These are phyloP conservation scores for Aspergillus viridinutans DNA, from an alignment of 2,329 filamentous ascomycete genomes.

Conservation along the genomic window DNA sequence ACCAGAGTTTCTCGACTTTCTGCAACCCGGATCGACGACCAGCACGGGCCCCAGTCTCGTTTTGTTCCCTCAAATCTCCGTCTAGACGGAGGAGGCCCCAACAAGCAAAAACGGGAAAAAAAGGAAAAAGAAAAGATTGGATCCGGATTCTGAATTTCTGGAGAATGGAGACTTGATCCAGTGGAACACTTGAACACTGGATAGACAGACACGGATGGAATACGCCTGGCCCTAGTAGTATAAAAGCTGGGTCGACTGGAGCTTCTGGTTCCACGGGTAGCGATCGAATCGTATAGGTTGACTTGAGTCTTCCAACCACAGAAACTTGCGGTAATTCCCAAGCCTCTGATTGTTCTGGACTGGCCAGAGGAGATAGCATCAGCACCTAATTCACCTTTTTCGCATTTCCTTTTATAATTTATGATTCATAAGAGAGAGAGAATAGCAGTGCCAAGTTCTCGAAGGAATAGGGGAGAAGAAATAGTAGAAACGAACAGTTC, in stretches of 20 bases:
- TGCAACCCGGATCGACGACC: slow-evolving; percentile 20
- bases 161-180: not conserved
- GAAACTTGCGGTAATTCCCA: slow-evolving; percentile 26
- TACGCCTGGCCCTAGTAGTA: slow-evolving; percentile 9
- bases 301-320: slow-evolving; percentile 17
- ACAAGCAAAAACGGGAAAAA: not conserved
- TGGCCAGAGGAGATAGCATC: slow-evolving; percentile 8
- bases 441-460: not conserved
- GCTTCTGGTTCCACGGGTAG: slow-evolving; percentile 23
- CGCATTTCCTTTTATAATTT: not conserved
- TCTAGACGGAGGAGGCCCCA: not conserved
- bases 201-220: not conserved
- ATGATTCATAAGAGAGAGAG: not conserved
- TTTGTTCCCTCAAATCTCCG: not conserved
- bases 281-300: slow-evolving; percentile 22
- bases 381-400: not conserved
- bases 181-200: not conserved
- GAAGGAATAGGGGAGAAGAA: not conserved
- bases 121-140: not conserved
- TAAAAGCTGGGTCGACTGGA: slow-evolving; percentile 16
- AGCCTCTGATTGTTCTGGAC: slow-evolving; percentile 15
- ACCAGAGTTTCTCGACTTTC: slow-evolving; percentile 26
- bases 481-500: slow-evolving; percentile 2
- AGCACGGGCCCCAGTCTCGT: slow-evolving; percentile 18
- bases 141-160: not conserved